phyloP scores from a whole-genome alignment of 352 stramenopile species.

The Phytopythium montanum region DNA sequence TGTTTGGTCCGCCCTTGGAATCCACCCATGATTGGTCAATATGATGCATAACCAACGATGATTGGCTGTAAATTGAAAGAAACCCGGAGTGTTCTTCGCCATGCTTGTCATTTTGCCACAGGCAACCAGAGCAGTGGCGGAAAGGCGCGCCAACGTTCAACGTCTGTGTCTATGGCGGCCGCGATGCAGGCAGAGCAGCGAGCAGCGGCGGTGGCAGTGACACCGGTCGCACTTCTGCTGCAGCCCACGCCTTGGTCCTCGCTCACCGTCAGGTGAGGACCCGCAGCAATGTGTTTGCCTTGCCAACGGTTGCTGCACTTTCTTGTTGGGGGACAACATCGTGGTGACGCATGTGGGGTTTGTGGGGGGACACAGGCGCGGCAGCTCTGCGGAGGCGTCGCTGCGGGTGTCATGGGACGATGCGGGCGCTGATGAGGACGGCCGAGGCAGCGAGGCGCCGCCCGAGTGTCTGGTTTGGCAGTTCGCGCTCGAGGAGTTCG shows the following conservation, averaged over 20 bases:
- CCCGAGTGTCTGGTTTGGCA: slow-evolving; percentile 56
- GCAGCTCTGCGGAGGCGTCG: slow-evolving; percentile 42
- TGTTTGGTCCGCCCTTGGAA: not conserved
- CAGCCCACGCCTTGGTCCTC: slow-evolving; percentile 48
- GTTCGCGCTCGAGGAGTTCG: slow-evolving; percentile 53
- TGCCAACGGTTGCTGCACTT: not conserved
- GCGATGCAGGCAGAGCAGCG: not conserved
- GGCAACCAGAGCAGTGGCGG: not conserved
- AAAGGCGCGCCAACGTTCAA: not conserved
- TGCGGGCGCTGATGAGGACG: slow-evolving; percentile 9
- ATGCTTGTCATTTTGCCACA: slow-evolving; percentile 2
- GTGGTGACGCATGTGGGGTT: not conserved
- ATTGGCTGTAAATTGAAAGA: no score
- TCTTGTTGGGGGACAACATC: not conserved
- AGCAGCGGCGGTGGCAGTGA: slow-evolving; percentile 15
- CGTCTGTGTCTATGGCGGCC: not conserved
- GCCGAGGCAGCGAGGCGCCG: slow-evolving; percentile 4
- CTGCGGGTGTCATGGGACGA: slow-evolving; percentile 21
- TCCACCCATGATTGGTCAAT: slow-evolving; percentile 28
- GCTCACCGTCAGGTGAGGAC: slow-evolving; percentile 35
- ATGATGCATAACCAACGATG: no score
- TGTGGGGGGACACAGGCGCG: slow-evolving; percentile 21
- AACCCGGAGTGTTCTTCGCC: slow-evolving; percentile 1
- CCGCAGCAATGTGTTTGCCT: not conserved
- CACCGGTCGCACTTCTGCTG: slow-evolving; percentile 43